Evolutionary conservation across 2,329 filamentous ascomycete species (phyloP), one percentile per base, ranked within the genome.

Genomic region (Fulvia fulva): DNA sequence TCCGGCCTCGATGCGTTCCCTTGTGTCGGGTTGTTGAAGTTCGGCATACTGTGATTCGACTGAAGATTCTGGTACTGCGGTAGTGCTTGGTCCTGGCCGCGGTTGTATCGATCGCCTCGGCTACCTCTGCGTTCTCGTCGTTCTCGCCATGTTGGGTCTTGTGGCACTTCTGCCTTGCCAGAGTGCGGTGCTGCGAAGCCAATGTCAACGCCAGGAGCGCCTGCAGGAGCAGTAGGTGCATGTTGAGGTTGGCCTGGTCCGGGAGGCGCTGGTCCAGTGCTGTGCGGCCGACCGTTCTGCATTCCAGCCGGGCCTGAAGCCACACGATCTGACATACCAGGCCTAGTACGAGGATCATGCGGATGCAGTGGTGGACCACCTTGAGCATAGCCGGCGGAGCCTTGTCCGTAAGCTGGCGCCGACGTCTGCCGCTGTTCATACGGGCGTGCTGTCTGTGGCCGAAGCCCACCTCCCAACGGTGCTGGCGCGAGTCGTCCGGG

Each of bases 151-250:
- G 62, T 66, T 1, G 62, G 62, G 25, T 64, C 62, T 4, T 50
- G 63, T 2, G 59, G 62, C n/a, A 50, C 26, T 25, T 28, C 23
- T 28, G 56, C 51, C 22, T 76, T 72, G 37, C 76, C 76, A 62
- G 82, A 75, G 52, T 75, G 66, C 19, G 76, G 75, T 3, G 76
- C 75, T 37, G 66, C 67, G 65, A 73, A 79, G 22, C 77, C 76
- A 26, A 77, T 73, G 53, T 78, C 77, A 19, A 71, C 61, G 2
- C 58, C 58, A 25, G 56, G 62, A 50, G 57, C 16, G 47, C 51
- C 51, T 22, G 57, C 51, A 16, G 64, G 63, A 16, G 68, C 59
- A 23, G 63, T 67, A 28, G 55, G 52, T 26, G 58, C 56, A 45
- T 67, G 58, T 49, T 58, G 57, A 11, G 67, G 59, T 26, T 62